phyloP scores from a whole-genome alignment of 2,329 filamentous ascomycete genomes.

The Diaporthe eres region DNA sequence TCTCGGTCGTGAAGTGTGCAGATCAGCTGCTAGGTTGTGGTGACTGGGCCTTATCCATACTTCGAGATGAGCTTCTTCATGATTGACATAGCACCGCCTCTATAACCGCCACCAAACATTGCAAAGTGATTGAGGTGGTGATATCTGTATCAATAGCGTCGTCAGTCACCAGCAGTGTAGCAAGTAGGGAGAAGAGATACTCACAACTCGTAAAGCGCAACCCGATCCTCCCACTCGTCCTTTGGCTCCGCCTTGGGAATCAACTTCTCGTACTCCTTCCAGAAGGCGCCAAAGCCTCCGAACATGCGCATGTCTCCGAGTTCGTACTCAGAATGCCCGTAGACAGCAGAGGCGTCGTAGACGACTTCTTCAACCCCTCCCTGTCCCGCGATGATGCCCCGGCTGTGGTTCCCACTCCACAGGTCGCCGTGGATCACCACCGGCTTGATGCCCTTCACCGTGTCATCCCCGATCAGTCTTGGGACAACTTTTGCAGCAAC shows the following conservation, averaged over 20 bases:
- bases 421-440: slow-evolving; percentile 92
- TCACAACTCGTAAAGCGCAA: slow-evolving; percentile 85
- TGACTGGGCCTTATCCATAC: slow-evolving; percentile 66
- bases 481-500: slow-evolving; percentile 79
- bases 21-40: neutral
- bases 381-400: slow-evolving; percentile 70
- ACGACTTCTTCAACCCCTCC: slow-evolving; percentile 79
- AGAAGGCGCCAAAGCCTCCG: slow-evolving; percentile 86
- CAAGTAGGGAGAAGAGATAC: slow-evolving; percentile 53
- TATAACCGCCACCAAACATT: slow-evolving; percentile 86
- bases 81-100: slow-evolving; percentile 80
- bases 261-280: slow-evolving; percentile 81
- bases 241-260: slow-evolving; percentile 85
- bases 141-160: slow-evolving; percentile 67
- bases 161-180: slow-evolving; percentile 42
- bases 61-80: slow-evolving; percentile 82
- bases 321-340: slow-evolving; percentile 91
- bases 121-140: slow-evolving; percentile 92
- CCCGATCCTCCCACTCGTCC: slow-evolving; percentile 87
- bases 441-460: slow-evolving; percentile 76
- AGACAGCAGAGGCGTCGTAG: slow-evolving; percentile 85
- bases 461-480: slow-evolving; percentile 77
- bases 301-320: slow-evolving; percentile 98
- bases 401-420: slow-evolving; percentile 89
- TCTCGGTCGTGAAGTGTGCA: neutral